Base-by-base conservation (phyloP, 2,329 filamentous ascomycete species). In the Coniochaeta prunicola region DNA sequence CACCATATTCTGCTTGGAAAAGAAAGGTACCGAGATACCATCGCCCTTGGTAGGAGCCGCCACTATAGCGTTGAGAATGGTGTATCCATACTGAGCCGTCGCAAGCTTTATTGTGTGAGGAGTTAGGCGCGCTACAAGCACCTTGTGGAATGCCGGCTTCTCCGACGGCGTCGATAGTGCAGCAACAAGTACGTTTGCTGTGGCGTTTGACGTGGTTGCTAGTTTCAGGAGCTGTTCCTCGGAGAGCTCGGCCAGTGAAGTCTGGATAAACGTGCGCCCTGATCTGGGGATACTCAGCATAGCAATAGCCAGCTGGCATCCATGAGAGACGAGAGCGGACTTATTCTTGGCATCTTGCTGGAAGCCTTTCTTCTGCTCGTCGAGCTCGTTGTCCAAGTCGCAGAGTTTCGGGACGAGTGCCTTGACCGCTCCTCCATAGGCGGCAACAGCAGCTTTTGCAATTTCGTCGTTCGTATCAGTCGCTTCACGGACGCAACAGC, bases 241-340 rank as follows among this genome's bases (percentile, higher is more conserved):
- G 12, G 79, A 76, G 64, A 89, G 79, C 4, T 83, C 77, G 21
- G 87, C 75, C 26, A 94, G 73, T n/a, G 88, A 84, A 17, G 86
- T 82, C 69, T 94, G 90, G 33, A 96, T 82, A 12, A 92, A 80
- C 56, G 84, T 84, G 59, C 83, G 81, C 1, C 92, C 77, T 1
- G 81, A 73, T 0, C 91, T 91, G 0, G 89, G 83, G 28, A 91
- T 87, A 8, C 83, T 76, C 56, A 97, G 84, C 77, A 99, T 88
- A 4, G 89, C 77, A 62, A 94, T 87, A 9, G 90, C 87, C 30
- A 99, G 81, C 53, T 96, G 81, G 21, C 90, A 91, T 60, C 89
- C 91, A 75, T 99, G 92, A 3, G 78, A 79, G 34, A 80, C 72
- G 24, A 83, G 71, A 31, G 79, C 77, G 31, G 77, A 73, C 58